Base-by-base conservation (phyloP, 345 rosid species). In the Arabidopsis arenosa region DNA sequence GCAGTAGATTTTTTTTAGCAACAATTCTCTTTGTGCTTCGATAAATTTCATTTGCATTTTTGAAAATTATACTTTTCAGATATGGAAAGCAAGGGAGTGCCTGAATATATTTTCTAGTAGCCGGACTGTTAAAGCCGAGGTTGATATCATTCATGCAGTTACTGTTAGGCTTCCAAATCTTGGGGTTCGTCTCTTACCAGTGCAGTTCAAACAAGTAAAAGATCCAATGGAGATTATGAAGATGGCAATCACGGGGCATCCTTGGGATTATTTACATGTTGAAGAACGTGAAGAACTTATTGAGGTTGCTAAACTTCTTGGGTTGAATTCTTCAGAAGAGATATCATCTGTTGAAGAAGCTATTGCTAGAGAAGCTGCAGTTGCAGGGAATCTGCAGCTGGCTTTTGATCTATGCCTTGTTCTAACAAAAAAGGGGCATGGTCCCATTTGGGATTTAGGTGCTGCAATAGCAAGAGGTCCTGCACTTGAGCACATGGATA, bases 391-490 rank as follows among this genome's bases (percentile, higher is more conserved):
- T 84, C 86, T 95, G 80, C 99, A 95, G 80, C 81, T 95, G 80
- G 99, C 99, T 57, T 95, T 87, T 83, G 99, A 92, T 85, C 86
- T 92, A 40, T 90, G 97, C 82, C 87, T 89, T 80, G 85, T 74
- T 82, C 84, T 95, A 77, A 83, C 90, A 30, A 95, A 78, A 75
- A 92, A 95, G 71, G 99, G 99, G 60, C 96, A 95, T 72, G 99
- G 96, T 83, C 85, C 78, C 17, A 79, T 92, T 81, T 95, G 99
- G 99, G 99, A 95, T 81, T 83, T 95, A 77, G 90, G 94, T 86
- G 94, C 96, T 78, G 98, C 99, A 82, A 90, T 95, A 70, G 99
- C 98, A 48, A 93, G 96, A 77, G 98, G 98, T 75, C 98, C 96
- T 73, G 86, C 90, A 69, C 97, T 92, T 80, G 96, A 90, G 62